Base-by-base conservation (phyloP, 1,284 basidiomycete species). In the Apiotrichum porosum region DNA sequence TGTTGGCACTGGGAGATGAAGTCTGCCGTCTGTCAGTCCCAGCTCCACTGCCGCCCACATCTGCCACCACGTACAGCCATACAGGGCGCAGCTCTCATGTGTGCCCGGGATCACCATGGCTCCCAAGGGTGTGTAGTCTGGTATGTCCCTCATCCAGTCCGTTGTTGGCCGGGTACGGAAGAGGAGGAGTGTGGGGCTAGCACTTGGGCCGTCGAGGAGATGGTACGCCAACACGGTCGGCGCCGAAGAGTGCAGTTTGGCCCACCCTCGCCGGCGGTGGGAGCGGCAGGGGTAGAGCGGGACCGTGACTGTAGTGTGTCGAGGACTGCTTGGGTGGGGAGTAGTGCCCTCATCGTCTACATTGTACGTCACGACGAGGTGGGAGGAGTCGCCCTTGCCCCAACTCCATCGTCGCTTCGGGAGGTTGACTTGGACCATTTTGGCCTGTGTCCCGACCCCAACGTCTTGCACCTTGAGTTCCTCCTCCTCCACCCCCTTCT, bases 81-180 rank as follows among this genome's bases (percentile, higher is more conserved):
- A 61, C 6, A 68, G 48, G 9, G 68, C 68, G 31, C 44, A 58
- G 9, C 54, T 64, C 19, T 64, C 52, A 62, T 73, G 79, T 22
- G 72, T 72, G 78, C 87, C 87, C 45, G 88, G 86, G 21, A 93
- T 76, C 46, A 81, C 73, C 13, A 91, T 60, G 17, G 83, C 83
- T 10, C 85, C 86, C 19, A 93, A 68, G 8, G 81, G 77, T 1
- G 79, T 72, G 3, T 73, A 63, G 65, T 90, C 83, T 2, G 84
- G 82, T 36, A 92, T 35, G 14, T 34, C n/a, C 5, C 47, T 45
- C 46, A 71, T 54, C 46, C 62, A 71, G 28, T 59, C 47, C 3
- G 57, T 37, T 6, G 58, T 51, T 35, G 57, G 50, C 3, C 48
- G 58, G 15, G 37, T 28, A 10, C 26, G 24, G 23, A 58, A 46